Conservation (phyloP, 2,329 filamentous ascomycete genomes). For the Clonostachys byssicola region DNA sequence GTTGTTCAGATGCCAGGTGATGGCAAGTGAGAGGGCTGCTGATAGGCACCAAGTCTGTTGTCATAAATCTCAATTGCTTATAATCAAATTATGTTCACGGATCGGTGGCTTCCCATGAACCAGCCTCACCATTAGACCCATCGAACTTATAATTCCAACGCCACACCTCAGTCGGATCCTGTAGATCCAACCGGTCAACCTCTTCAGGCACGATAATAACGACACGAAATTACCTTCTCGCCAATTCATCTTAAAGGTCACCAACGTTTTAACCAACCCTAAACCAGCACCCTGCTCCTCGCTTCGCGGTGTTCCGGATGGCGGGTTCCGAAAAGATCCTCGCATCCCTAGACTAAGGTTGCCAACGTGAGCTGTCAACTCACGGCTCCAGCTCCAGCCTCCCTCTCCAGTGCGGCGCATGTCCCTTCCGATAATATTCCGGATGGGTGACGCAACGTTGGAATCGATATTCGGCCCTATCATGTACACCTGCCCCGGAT, state of each 20-base stretch:
- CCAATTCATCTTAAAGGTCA: constrained; percentile 66
- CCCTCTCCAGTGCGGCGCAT: constrained; percentile 44
- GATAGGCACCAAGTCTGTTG: too few species aligned
- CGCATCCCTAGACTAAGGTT: constrained; percentile 81
- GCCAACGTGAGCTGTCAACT: constrained; percentile 85
- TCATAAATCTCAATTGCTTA: too few species aligned
- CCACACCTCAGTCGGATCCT: constrained; percentile 55
- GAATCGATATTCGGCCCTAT: constrained; percentile 64
- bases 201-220: constrained; percentile 77
- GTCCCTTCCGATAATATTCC: constrained; percentile 52
- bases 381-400: constrained; percentile 71
- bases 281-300: constrained; percentile 32
- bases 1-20: too few species aligned
- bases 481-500: constrained; percentile 70
- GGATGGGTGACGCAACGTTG: constrained; percentile 38
- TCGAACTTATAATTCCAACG: constrained; percentile 66
- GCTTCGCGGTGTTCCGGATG: constrained; percentile 59
- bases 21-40: too few species aligned
- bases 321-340: constrained; percentile 69
- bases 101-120: constrained; percentile 64
- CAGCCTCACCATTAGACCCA: constrained; percentile 15
- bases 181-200: constrained; percentile 72
- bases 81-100: constrained; percentile 54
- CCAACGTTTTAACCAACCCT: constrained; percentile 59
- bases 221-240: constrained; percentile 74